A percentile compares a stretch with the other conserved stretches of the same genome.
These are phyloP conservation scores for Yamadazyma taylorii DNA, from an alignment of 1,139 yeast genomes.

Conservation along the genomic window DNA sequence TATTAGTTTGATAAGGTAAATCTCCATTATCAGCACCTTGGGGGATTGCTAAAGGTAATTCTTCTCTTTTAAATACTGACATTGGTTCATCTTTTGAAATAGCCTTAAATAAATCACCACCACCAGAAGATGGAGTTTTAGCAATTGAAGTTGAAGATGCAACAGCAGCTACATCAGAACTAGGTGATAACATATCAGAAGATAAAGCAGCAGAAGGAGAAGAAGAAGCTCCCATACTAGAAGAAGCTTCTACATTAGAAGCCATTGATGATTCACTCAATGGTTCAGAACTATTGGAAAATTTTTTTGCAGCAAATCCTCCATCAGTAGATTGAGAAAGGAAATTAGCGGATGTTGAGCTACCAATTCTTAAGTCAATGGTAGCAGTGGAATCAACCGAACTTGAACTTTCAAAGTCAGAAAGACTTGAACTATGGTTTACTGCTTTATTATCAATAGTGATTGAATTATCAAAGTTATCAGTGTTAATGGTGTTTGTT, in stretches of 20 bases:
- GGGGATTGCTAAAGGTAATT: conserved; percentile 54
- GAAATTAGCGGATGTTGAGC: conserved; percentile 7
- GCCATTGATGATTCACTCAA: conserved; percentile 5
- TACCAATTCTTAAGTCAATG: conserved; percentile 20
- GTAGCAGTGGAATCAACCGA: conserved; percentile 9
- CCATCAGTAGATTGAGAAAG: conserved; percentile 3
- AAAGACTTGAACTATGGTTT: conserved; percentile 1
- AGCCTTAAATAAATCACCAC: conserved; percentile 46
- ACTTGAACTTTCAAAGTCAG: background rate
- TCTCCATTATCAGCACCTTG: conserved; percentile 42
- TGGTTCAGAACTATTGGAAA: conserved; percentile 9
- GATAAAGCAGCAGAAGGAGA: background rate
- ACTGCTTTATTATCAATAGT: conserved; percentile 6
- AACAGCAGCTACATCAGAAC: conserved; percentile 3
- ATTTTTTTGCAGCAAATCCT: conserved; percentile 9
- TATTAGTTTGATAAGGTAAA: conserved; percentile 71
- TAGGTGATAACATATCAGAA: conserved; percentile 9
- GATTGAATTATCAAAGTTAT: conserved; percentile 7
- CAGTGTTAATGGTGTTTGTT: conserved; percentile 11
- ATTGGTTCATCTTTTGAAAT: conserved; percentile 52
- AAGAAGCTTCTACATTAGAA: conserved; percentile 8
- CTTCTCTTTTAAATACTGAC: conserved; percentile 46
- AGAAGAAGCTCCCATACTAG: conserved; percentile 12
- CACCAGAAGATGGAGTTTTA: conserved; percentile 9
- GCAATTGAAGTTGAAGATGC: conserved; percentile 8